Evolutionary conservation across 805 yeast genomes (phyloP).

Genomic region (Yarrowia phangngaensis): DNA sequence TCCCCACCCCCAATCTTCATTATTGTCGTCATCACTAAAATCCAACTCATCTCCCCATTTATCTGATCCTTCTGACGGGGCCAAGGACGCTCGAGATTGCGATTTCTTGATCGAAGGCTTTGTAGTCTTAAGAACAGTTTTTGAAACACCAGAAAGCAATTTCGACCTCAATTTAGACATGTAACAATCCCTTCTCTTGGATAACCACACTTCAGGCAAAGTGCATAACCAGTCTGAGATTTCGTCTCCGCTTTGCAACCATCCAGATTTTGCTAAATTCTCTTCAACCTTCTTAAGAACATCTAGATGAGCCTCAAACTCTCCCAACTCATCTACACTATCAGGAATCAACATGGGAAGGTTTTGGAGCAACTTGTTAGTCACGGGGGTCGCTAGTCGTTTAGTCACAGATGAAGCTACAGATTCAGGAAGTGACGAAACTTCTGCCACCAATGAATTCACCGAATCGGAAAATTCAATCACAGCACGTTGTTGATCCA

Average conservation of each 20-base stretch:
- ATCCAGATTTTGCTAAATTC: slow-evolving; percentile 26
- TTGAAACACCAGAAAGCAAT: slow-evolving; percentile 12
- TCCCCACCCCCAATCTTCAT: slow-evolving; percentile 34
- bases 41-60: slow-evolving; percentile 31
- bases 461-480: slow-evolving; percentile 1
- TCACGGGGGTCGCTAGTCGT: slow-evolving; percentile 17
- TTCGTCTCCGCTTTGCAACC: slow-evolving; percentile 30
- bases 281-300: slow-evolving; percentile 29
- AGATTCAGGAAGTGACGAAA: neutral
- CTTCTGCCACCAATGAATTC: neutral
- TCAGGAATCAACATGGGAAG: slow-evolving; percentile 30
- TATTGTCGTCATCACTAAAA: slow-evolving; percentile 28
- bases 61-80: slow-evolving; percentile 13
- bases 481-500: neutral
- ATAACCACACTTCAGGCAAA: slow-evolving; percentile 31
- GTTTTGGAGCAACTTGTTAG: slow-evolving; percentile 3
- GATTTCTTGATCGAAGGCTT: neutral
- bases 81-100: neutral
- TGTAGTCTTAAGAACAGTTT: neutral
- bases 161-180: slow-evolving; percentile 28
- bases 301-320: slow-evolving; percentile 28
- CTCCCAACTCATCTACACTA: slow-evolving; percentile 26
- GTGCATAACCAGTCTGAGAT: slow-evolving; percentile 30
- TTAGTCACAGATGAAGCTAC: slow-evolving; percentile 3
- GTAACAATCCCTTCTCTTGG: slow-evolving; percentile 28